Evolutionary conservation across 495 filamentous ascomycete genomes (phyloP).

Genomic region (Aspergillus cavernicola): DNA sequence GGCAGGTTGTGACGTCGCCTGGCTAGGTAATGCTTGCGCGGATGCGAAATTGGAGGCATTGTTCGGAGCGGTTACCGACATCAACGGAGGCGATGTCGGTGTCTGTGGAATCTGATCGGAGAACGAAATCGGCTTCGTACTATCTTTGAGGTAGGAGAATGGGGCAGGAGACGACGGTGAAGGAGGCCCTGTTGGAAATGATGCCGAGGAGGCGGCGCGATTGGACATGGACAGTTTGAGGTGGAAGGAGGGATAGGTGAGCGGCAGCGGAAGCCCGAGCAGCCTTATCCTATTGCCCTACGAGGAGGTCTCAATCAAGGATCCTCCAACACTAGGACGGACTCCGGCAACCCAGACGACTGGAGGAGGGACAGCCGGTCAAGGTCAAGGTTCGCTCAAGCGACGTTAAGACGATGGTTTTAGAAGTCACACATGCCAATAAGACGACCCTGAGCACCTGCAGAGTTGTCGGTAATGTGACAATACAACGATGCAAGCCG

Average conservation of each 20-base stretch:
- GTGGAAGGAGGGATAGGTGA: slow-evolving; percentile 10
- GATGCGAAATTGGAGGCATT: slow-evolving; percentile 46
- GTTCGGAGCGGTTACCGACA: slow-evolving; percentile 48
- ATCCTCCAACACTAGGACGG: slow-evolving; percentile 13
- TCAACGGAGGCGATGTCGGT: slow-evolving; percentile 50
- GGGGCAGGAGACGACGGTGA: slow-evolving; percentile 44
- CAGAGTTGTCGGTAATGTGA: slow-evolving; percentile 8
- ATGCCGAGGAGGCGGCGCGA: slow-evolving; percentile 33
- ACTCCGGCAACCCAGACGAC: slow-evolving; percentile 11
- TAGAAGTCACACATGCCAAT: slow-evolving; percentile 41
- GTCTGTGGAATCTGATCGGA: slow-evolving; percentile 43
- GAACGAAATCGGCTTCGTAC: slow-evolving; percentile 21
- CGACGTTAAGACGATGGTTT: slow-evolving; percentile 36
- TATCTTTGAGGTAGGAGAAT: slow-evolving; percentile 38
- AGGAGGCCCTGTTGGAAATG: slow-evolving; percentile 39
- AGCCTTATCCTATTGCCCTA: slow-evolving; percentile 10
- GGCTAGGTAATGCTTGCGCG: slow-evolving; percentile 44
- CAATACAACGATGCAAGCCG: neutral
- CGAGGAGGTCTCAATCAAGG: slow-evolving; percentile 24
- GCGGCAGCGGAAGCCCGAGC: slow-evolving; percentile 15
- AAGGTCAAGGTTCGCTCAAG: slow-evolving; percentile 41
- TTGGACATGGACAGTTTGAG: slow-evolving; percentile 40
- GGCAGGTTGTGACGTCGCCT: slow-evolving; percentile 40
- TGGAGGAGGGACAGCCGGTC: slow-evolving; percentile 22
- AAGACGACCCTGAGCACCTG: slow-evolving; percentile 14